phyloP scores from a whole-genome alignment of 768 basidiomycete genomes.

The Lactarius akahatsu region DNA sequence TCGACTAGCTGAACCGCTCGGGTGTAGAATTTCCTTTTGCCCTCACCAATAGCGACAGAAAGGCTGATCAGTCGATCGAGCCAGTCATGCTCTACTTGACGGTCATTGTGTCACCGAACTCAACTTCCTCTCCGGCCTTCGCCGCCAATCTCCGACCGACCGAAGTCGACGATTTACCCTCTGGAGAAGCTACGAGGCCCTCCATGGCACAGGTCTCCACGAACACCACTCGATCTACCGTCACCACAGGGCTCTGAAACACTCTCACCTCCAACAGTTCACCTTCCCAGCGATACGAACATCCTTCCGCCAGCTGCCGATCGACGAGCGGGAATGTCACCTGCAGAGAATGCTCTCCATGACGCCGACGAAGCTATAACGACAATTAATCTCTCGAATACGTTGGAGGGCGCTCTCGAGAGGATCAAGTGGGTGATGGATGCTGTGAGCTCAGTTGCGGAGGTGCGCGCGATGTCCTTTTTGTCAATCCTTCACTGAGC shows the following conservation, averaged over 20 bases:
- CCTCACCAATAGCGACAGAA: neutral
- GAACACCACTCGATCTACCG: neutral
- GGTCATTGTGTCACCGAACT: neutral
- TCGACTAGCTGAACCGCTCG: neutral
- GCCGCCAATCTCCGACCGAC: too few species aligned
- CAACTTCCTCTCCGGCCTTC: neutral
- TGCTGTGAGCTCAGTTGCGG: neutral
- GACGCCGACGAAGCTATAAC: neutral
- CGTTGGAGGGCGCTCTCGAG: neutral
- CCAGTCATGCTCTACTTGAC: neutral
- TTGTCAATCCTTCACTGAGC: neutral
- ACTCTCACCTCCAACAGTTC: neutral
- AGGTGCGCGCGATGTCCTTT: neutral
- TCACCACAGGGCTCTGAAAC: neutral
- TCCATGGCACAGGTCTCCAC: neutral
- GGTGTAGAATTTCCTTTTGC: neutral
- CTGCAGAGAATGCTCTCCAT: neutral
- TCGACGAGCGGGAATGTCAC: neutral
- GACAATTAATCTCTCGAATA: neutral
- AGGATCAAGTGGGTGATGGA: neutral
- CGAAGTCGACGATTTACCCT: too few species aligned
- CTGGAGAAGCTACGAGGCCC: neutral
- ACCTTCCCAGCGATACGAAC: neutral
- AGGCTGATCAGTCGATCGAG: neutral
- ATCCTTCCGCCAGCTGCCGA: neutral